These are phyloP conservation scores for Chlorella variabilis DNA, from an alignment of 163 green algal species.

Conservation along the genomic window DNA sequence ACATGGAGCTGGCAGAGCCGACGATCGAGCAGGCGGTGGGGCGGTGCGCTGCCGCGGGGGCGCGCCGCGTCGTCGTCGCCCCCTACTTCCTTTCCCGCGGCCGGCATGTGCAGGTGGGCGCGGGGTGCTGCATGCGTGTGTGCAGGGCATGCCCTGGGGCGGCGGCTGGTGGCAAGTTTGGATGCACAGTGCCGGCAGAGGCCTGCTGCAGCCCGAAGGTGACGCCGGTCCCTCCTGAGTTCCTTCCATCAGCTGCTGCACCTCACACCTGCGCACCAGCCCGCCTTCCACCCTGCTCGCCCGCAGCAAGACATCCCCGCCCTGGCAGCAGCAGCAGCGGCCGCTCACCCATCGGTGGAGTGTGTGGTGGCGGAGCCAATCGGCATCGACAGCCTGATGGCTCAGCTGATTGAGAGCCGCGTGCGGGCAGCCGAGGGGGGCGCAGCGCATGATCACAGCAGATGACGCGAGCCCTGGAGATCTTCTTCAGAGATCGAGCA, in stretches of 20 bases:
- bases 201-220: too few species aligned
- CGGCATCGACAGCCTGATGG: conserved; percentile 75
- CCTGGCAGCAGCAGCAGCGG: conserved; percentile 74
- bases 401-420: conserved; percentile 64
- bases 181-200: too few species aligned
- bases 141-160: too few species aligned
- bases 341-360: conserved; percentile 60
- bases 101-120: conserved; percentile 26
- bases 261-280: too few species aligned
- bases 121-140: too few species aligned
- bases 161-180: too few species aligned
- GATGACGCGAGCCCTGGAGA: too few species aligned
- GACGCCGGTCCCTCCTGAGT: too few species aligned
- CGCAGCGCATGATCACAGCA: not conserved
- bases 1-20: conserved; percentile 76
- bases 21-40: conserved; percentile 63
- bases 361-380: conserved; percentile 85
- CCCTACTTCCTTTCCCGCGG: conserved; percentile 87
- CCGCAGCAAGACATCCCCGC: conserved; percentile 82
- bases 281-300: conserved; percentile 54
- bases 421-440: not conserved
- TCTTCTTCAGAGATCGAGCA: too few species aligned
- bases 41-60: conserved; percentile 50
- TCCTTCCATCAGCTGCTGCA: too few species aligned
- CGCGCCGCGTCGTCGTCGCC: conserved; percentile 73